A percentile compares a stretch with the other conserved stretches of the same genome.
phyloP scores from a whole-genome alignment of 352 stramenopile species.

The Blastocystis hominis region DNA sequence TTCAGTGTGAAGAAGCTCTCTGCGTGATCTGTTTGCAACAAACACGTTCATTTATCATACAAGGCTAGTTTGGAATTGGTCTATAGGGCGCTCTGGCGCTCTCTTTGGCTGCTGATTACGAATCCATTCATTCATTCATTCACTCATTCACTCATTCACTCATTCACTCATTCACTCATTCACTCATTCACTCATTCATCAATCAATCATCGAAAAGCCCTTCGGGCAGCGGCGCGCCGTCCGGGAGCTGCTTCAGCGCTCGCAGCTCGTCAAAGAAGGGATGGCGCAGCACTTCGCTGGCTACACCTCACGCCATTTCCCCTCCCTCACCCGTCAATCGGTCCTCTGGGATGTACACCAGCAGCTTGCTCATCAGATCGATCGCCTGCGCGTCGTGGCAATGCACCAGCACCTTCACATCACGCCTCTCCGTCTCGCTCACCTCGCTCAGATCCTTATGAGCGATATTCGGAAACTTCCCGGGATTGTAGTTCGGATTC shows the following conservation, averaged over 20 bases:
- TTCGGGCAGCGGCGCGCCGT: slow-evolving; percentile 68
- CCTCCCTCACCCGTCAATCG: slow-evolving; percentile 64
- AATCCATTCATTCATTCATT: not conserved
- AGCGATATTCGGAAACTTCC: slow-evolving; percentile 95
- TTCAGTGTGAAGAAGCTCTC: slow-evolving; percentile 60
- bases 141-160: no score
- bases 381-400: slow-evolving; percentile 75
- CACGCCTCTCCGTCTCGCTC: slow-evolving; percentile 88
- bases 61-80: no score
- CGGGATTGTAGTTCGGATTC: slow-evolving; percentile 99
- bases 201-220: slow-evolving; percentile 26
- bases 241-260: slow-evolving; percentile 70
- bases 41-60: no score
- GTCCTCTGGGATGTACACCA: slow-evolving; percentile 88
- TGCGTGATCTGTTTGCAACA: no score
- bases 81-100: no score
- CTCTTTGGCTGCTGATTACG: no score
- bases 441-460: slow-evolving; percentile 69
- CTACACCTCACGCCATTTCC: slow-evolving; percentile 19
- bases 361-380: slow-evolving; percentile 87
- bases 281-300: slow-evolving; percentile 78
- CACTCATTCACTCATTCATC: not conserved
- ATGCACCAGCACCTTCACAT: slow-evolving; percentile 73
- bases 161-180: no score
- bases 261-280: slow-evolving; percentile 95